These are phyloP conservation scores for Escallonia herrerae DNA, from an alignment of 129 eudicot genomes.

Conservation along the genomic window DNA sequence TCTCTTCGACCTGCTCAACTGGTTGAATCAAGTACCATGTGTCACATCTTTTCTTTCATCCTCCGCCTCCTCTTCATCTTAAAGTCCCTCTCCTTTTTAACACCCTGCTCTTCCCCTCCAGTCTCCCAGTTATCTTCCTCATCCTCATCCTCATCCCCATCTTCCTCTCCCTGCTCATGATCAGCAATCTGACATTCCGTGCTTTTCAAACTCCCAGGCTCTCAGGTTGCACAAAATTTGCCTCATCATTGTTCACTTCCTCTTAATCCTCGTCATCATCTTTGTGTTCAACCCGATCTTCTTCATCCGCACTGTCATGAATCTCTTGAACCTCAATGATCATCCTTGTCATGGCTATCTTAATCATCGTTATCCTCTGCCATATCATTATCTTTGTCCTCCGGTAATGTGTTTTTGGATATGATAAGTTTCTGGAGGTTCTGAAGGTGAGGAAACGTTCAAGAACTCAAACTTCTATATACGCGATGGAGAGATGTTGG, in stretches of 20 bases:
- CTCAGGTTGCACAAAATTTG: conserved; percentile 38
- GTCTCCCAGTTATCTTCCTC: conserved; percentile 97
- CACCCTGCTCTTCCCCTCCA: conserved; percentile 75
- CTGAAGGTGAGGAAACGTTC: conserved; percentile 74
- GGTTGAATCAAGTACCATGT: no score
- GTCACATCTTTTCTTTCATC: conserved; percentile 43
- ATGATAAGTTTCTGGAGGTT: conserved; percentile 64
- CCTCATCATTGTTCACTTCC: conserved; percentile 27
- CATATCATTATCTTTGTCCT: conserved; percentile 55
- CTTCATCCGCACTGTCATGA: conserved; percentile 68
- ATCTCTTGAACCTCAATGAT: conserved; percentile 80
- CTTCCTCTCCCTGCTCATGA: conserved; percentile 97
- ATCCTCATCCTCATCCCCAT: no score
- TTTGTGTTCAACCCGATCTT: conserved; percentile 73
- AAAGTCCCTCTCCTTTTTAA: conserved; percentile 56
- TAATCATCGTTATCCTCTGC: conserved; percentile 81
- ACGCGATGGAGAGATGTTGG: conserved; percentile 76
- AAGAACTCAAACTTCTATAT: conserved; percentile 74
- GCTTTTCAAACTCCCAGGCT: conserved; percentile 57
- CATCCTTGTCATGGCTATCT: conserved; percentile 77
- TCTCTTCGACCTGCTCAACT: no score
- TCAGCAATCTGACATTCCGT: conserved; percentile 96
- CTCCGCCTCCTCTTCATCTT: conserved; percentile 75
- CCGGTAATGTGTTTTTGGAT: conserved; percentile 84
- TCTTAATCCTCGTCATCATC: conserved; percentile 55